A percentile compares a stretch with the other conserved stretches of the same genome.
phyloP scores from a whole-genome alignment of 106 monocot species.

The Ottelia alismoides region DNA sequence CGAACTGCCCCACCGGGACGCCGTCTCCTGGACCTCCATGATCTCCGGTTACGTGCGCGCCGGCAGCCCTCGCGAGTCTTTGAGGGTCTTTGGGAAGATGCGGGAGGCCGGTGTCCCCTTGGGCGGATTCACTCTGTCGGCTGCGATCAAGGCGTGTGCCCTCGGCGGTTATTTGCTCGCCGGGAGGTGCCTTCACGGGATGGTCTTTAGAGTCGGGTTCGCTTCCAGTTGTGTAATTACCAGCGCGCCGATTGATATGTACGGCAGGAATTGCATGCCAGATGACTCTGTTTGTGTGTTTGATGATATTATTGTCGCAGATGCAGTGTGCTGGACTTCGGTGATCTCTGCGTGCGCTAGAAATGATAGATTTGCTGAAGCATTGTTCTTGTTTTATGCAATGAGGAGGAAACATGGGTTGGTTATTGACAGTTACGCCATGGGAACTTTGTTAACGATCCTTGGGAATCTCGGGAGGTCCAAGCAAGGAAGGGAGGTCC shows the following conservation, averaged over 20 bases:
- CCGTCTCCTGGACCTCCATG: conserved; percentile 77
- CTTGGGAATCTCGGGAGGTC: conserved; percentile 49
- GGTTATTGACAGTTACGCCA: conserved; percentile 39
- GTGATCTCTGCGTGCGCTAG: conserved; percentile 48
- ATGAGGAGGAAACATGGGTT: conserved; percentile 13
- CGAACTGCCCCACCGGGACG: conserved; percentile 31
- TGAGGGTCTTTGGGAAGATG: conserved; percentile 42
- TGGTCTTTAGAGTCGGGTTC: conserved; percentile 20
- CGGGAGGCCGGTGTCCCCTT: conserved; percentile 1
- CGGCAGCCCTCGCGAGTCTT: conserved; percentile 28
- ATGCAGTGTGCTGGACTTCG: conserved; percentile 74
- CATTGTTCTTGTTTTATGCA: conserved; percentile 38
- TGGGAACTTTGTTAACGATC: conserved; percentile 50
- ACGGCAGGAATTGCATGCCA: conserved; percentile 23
- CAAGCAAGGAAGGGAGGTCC: conserved; percentile 61
- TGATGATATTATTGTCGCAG: conserved; percentile 40
- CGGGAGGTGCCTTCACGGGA: conserved; percentile 56
- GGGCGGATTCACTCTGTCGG: conserved; percentile 7
- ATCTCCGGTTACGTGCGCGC: conserved; percentile 49
- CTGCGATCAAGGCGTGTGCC: conserved; percentile 36
- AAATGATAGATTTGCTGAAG: conserved; percentile 55
- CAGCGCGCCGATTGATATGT: conserved; percentile 57
- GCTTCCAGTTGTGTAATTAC: conserved; percentile 34
- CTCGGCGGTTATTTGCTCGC: conserved; percentile 34
- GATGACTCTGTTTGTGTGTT: conserved; percentile 38